phyloP scores from a whole-genome alignment of 495 filamentous ascomycete genomes.

The Daldinia vernicosa region DNA sequence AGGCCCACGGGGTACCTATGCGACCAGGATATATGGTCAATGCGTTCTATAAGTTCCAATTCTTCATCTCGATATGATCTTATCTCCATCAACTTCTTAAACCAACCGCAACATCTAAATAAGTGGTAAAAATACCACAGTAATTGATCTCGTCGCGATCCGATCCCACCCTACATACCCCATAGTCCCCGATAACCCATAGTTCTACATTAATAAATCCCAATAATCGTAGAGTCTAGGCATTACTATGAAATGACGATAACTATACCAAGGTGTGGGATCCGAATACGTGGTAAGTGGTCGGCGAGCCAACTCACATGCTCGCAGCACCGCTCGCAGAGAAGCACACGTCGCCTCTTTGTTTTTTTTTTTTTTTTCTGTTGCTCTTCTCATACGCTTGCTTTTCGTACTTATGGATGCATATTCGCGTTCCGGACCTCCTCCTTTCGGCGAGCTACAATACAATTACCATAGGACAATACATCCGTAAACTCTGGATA shows the following conservation, averaged over 20 bases:
- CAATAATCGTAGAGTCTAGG: slow-evolving; percentile 11
- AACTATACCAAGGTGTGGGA: slow-evolving; percentile 29
- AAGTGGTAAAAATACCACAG: not conserved
- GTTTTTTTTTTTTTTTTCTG: not conserved
- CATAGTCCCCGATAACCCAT: not conserved
- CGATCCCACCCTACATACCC: not conserved
- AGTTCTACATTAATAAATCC: not conserved
- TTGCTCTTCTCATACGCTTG: slow-evolving; percentile 4
- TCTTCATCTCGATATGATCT: slow-evolving; percentile 7
- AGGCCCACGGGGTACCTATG: not conserved
- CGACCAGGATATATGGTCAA: not conserved
- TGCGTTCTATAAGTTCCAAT: slow-evolving; percentile 5
- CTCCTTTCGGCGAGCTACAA: slow-evolving; percentile 21
- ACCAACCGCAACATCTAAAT: not conserved
- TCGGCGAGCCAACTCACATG: slow-evolving; percentile 27
- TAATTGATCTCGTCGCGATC: not conserved
- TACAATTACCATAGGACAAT: slow-evolving; percentile 1
- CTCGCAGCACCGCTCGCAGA: not conserved
- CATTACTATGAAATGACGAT: slow-evolving; percentile 16
- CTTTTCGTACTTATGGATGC: slow-evolving; percentile 21
- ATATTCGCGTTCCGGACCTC: slow-evolving; percentile 22
- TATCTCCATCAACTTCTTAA: slow-evolving; percentile 7
- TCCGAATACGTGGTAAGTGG: slow-evolving; percentile 40
- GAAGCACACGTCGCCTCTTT: slow-evolving; percentile 32
- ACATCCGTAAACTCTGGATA: slow-evolving; percentile 13